Conservation (phyloP, 305 asterid species). For the Fraxinus nigra region DNA sequence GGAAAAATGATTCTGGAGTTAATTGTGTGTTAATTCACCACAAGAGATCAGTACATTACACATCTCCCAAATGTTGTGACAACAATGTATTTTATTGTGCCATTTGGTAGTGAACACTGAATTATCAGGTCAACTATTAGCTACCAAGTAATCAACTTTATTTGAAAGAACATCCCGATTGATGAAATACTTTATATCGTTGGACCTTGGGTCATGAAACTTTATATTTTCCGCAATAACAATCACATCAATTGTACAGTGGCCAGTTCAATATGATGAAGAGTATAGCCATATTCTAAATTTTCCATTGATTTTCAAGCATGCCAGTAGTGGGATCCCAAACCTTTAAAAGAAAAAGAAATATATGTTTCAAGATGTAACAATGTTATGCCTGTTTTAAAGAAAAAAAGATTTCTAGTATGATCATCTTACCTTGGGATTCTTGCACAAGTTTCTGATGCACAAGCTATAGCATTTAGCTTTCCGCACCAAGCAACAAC, state of each 20-base stretch:
- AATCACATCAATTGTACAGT: not conserved
- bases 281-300: not conserved
- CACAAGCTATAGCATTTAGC: slow-evolving; percentile 93
- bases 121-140: slow-evolving; percentile 15
- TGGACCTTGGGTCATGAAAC: slow-evolving; percentile 9
- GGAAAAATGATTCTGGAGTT: slow-evolving; percentile 24
- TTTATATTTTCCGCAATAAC: not conserved
- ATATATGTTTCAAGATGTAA: not conserved
- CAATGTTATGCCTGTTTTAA: not conserved
- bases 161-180: not conserved
- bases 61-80: slow-evolving; percentile 6
- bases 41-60: slow-evolving; percentile 4
- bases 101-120: slow-evolving; percentile 2
- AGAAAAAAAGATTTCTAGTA: not conserved
- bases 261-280: not conserved
- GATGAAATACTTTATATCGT: not conserved
- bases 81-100: not conserved
- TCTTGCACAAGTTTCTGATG: slow-evolving; percentile 98
- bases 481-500: slow-evolving; percentile 99
- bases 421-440: slow-evolving; percentile 72
- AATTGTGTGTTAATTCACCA: slow-evolving; percentile 6
- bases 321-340: not conserved
- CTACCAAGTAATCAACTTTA: slow-evolving; percentile 1
- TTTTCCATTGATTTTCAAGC: not conserved
- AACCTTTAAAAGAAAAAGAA: not conserved